Evolutionary conservation across 2,329 filamentous ascomycete genomes (phyloP).

Genomic region (Allantophomopsis lycopodina): DNA sequence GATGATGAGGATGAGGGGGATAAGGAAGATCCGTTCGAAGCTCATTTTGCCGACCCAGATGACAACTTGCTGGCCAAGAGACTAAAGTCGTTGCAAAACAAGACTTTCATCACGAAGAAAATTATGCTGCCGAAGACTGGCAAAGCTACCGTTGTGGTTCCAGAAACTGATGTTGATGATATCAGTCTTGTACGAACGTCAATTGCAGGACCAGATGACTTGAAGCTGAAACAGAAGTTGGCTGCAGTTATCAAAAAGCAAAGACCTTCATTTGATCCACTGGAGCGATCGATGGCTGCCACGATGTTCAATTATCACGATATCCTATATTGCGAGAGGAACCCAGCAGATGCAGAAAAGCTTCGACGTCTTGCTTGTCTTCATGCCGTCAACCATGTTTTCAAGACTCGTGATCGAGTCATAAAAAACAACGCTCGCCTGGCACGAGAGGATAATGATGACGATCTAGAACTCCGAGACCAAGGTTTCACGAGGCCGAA

Average conservation of each 20-base stretch:
- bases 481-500: conserved; percentile 95
- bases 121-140: conserved; percentile 25
- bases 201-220: conserved; percentile 23
- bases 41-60: conserved; percentile 61
- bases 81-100: conserved; percentile 33
- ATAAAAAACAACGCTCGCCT: conserved; percentile 84
- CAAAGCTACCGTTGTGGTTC: conserved; percentile 31
- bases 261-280: conserved; percentile 39
- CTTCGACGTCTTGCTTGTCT: conserved; percentile 64
- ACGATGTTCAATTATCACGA: conserved; percentile 75
- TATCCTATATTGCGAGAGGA: conserved; percentile 62
- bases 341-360: conserved; percentile 49
- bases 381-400: conserved; percentile 81
- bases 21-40: conserved; percentile 60
- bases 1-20: conserved; percentile 35
- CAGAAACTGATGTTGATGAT: conserved; percentile 23
- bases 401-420: conserved; percentile 84
- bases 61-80: conserved; percentile 41
- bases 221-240: conserved; percentile 61
- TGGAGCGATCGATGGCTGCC: conserved; percentile 53
- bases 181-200: conserved; percentile 4
- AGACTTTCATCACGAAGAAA: conserved; percentile 36
- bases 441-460: conserved; percentile 46
- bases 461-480: conserved; percentile 66
- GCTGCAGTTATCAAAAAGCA: conserved; percentile 36